Evolutionary conservation across 768 basidiomycete species (phyloP), one percentile per base, ranked within the genome.

Genomic region (Tricholoma flavovirens): DNA sequence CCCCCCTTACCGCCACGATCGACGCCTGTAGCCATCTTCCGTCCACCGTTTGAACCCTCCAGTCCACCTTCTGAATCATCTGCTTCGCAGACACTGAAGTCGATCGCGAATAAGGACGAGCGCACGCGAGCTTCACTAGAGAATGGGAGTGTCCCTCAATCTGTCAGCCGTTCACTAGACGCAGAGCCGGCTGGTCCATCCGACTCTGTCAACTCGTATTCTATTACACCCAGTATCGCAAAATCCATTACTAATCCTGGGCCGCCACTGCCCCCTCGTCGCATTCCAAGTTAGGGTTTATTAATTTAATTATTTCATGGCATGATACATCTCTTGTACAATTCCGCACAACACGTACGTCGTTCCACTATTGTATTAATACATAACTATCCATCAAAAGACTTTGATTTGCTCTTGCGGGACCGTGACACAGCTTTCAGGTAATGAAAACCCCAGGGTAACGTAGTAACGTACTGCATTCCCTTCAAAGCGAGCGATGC

Each of bases 11-110:
- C 81, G 1, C 78, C 81, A 4, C 75, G 80, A 45, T 68, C 67
- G n/a, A 63, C 54, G 26, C 64, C 67, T 29, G 59, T 68, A 29
- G 62, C 68, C 9, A 62, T 63, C 22, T 62, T 62, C 53, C 69
- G 67, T 19, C 63, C 72, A 0, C 64, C 65, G 15, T 59, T 65
- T 10, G 72, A 70, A 42, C 36, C 64, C 5, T 53, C 67, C 12
- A 64, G 66, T 12, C 49, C 62, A 8, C 32, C 63, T 36, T 66
- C 65, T 10, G 50, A 66, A 54, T 63, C 60, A 32, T 63, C 53
- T 1, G 82, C 86, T 3, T 81, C 82, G 19, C 77, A 79, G 40
- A 75, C 77, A 10, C 73, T 87, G 24, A 81, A 85, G 69, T 76
- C 74, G 38, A 85, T 88, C 53, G 84, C 71, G 26, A 68, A 72